Evolutionary conservation across 2,329 filamentous ascomycete genomes (phyloP).

Genomic region (Cytospora mali): DNA sequence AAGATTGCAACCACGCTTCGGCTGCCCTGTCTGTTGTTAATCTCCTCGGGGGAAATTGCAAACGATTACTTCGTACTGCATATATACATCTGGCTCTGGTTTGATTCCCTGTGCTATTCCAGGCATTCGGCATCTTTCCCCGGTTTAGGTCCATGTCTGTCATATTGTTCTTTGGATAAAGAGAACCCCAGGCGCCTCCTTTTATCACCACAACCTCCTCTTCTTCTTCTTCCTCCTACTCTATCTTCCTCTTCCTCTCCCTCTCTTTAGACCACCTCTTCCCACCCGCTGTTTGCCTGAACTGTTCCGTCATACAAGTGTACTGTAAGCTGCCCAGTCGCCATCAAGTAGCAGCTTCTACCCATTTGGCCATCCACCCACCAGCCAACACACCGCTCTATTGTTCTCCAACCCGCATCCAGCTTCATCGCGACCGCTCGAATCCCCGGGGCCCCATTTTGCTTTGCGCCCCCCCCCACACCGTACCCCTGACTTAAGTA

Average conservation of each 20-base stretch:
- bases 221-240: background rate
- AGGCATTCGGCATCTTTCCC: background rate
- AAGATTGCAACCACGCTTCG: constrained; percentile 1
- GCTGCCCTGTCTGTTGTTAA: background rate
- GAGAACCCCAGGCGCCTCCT: constrained; percentile 6
- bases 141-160: background rate
- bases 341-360: background rate
- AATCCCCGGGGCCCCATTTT: background rate
- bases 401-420: background rate
- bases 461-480: background rate
- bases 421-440: background rate
- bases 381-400: background rate
- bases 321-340: background rate
- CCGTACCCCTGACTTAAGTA: background rate
- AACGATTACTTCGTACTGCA: background rate
- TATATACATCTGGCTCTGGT: background rate
- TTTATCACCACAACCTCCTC: background rate
- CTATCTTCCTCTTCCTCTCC: background rate
- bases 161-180: constrained; percentile 9
- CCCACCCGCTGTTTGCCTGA: background rate
- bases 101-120: background rate
- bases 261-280: too few species aligned
- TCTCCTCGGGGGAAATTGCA: constrained; percentile 21
- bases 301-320: background rate
- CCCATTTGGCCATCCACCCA: too few species aligned